phyloP scores from a whole-genome alignment of 2,329 filamentous ascomycete genomes.

The Scleromitrula shiraiana region DNA sequence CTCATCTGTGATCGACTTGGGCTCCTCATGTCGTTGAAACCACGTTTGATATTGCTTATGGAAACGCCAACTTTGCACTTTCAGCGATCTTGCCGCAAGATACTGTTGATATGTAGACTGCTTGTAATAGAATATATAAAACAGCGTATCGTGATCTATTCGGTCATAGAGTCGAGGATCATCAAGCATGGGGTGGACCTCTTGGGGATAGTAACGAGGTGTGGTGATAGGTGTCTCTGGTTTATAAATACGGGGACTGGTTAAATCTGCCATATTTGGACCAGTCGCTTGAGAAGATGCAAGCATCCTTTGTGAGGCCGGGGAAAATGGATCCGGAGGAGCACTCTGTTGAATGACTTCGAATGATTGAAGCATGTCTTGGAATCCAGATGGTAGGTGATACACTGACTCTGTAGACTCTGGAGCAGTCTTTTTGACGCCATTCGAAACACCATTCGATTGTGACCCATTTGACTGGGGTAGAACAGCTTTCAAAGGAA shows the following conservation, averaged over 20 bases:
- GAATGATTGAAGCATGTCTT: conserved; percentile 86
- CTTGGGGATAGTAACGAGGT: conserved; percentile 80
- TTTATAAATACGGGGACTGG: conserved; percentile 75
- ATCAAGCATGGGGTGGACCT: conserved; percentile 85
- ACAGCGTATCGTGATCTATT: conserved; percentile 92
- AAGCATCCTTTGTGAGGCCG: conserved; percentile 66
- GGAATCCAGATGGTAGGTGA: conserved; percentile 79
- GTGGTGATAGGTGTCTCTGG: conserved; percentile 75
- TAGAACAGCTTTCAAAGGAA: neutral
- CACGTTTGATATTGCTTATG: conserved; percentile 99
- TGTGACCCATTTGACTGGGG: conserved; percentile 27
- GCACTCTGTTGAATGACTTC: conserved; percentile 54
- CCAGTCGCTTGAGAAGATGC: conserved; percentile 64
- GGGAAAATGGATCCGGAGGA: conserved; percentile 38
- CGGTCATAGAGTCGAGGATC: conserved; percentile 80
- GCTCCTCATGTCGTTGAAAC: conserved; percentile 98
- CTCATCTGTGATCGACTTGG: conserved; percentile 97
- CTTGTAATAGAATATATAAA: conserved; percentile 99
- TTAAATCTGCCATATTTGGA: conserved; percentile 68
- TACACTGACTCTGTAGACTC: conserved; percentile 68
- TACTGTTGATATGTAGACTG: conserved; percentile 95
- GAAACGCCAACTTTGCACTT: conserved; percentile 97
- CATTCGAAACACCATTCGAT: conserved; percentile 46
- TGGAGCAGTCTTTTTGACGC: conserved; percentile 34
- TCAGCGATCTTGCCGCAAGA: conserved; percentile 89